These are phyloP conservation scores for Globisporangium lucens DNA, from an alignment of 352 stramenopile species.

Conservation along the genomic window DNA sequence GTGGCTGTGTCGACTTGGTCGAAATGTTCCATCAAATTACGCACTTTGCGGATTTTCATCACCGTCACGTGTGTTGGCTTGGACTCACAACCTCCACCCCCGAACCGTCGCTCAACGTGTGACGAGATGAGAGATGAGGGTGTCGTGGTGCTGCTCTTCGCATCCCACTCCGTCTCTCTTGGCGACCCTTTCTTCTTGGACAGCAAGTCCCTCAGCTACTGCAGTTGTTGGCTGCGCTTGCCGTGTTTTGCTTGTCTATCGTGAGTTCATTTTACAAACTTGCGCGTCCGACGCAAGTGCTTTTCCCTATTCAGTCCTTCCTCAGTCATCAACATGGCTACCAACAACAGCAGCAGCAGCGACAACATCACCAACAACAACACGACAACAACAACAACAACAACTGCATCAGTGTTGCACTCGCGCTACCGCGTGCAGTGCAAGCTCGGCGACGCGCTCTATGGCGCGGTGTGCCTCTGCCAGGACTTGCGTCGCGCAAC, in stretches of 20 bases:
- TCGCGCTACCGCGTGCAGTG: constrained; percentile 21
- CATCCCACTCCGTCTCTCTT: background rate
- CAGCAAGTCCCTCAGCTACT: background rate
- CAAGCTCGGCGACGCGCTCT: constrained; percentile 36
- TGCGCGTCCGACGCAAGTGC: background rate
- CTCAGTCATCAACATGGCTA: background rate
- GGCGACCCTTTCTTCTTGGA: background rate
- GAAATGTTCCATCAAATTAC: too few species aligned
- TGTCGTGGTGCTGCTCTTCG: background rate
- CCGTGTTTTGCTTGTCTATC: background rate
- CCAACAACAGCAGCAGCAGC: background rate
- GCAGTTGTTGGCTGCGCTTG: background rate
- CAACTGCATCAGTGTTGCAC: constrained; percentile 1
- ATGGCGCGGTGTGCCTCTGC: constrained; percentile 42
- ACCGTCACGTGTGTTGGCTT: too few species aligned
- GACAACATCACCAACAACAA: background rate
- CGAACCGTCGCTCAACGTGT: background rate
- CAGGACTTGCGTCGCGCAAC: constrained; percentile 22
- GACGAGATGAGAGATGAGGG: background rate
- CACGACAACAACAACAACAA: background rate
- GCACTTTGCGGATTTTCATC: too few species aligned
- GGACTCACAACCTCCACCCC: background rate
- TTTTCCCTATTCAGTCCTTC: background rate
- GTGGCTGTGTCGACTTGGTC: too few species aligned
- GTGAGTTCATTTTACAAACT: background rate